phyloP scores from a whole-genome alignment of 345 rosid species.

The Cardamine chenopodiifolia region DNA sequence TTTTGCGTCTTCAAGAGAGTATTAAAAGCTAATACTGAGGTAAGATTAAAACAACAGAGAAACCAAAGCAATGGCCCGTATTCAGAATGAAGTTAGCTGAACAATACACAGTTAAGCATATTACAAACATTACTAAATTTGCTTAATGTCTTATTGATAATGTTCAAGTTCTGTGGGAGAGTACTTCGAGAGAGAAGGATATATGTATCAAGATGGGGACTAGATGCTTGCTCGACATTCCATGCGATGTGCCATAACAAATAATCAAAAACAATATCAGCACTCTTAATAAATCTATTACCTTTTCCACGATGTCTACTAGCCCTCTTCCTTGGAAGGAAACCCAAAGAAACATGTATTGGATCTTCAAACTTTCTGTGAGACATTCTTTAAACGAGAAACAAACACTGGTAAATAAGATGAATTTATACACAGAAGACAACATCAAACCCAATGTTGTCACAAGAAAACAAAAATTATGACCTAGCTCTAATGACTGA shows the following conservation, averaged over 20 bases:
- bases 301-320: slow-evolving; percentile 88
- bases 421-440: background rate
- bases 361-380: slow-evolving; percentile 97
- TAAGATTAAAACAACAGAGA: background rate
- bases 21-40: background rate
- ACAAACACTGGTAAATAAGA: background rate
- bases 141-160: background rate
- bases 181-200: background rate
- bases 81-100: background rate
- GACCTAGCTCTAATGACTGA: background rate
- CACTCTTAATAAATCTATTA: too few relatives aligned
- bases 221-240: background rate
- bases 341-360: slow-evolving; percentile 89
- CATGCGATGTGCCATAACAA: background rate
- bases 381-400: slow-evolving; percentile 53
- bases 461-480: too few relatives aligned
- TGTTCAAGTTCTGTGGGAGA: background rate
- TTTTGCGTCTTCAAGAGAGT: background rate
- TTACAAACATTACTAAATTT: background rate
- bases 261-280: background rate
- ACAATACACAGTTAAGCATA: background rate
- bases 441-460: background rate
- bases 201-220: background rate
- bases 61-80: background rate
- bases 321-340: slow-evolving; percentile 87